These are phyloP conservation scores for Paraconiothyrium sp. DNA, from an alignment of 2,329 filamentous ascomycete genomes.

Conservation along the genomic window DNA sequence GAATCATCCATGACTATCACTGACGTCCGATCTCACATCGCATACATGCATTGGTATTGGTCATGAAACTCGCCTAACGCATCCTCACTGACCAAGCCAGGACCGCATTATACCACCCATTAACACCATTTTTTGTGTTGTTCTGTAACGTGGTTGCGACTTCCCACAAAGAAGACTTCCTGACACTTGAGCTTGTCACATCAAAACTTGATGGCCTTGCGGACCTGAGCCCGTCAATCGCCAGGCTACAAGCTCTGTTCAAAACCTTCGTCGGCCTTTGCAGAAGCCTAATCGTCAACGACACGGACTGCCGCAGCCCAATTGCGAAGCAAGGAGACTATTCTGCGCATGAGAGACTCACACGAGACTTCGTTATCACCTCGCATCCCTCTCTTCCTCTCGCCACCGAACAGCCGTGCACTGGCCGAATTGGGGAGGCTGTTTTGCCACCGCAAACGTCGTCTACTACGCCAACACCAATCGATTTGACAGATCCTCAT, in stretches of 20 bases:
- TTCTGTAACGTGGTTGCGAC: conserved; percentile 35
- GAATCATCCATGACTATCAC: conserved; percentile 20
- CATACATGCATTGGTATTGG: conserved; percentile 32
- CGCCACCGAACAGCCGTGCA: background rate
- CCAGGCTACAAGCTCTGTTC: conserved; percentile 28
- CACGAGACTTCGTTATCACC: background rate
- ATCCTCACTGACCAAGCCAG: conserved; percentile 16
- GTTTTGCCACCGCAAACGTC: conserved; percentile 2
- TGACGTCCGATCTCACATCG: conserved; percentile 24
- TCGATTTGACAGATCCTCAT: background rate
- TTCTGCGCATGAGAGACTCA: background rate
- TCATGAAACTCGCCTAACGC: background rate
- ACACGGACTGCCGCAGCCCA: background rate
- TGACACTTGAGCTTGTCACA: conserved; percentile 25
- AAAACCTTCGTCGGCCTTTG: conserved; percentile 29
- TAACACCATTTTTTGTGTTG: conserved; percentile 34
- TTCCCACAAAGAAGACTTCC: conserved; percentile 25
- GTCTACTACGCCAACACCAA: background rate
- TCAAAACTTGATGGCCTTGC: conserved; percentile 26
- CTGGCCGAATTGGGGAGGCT: background rate
- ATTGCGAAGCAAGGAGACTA: background rate
- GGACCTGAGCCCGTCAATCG: conserved; percentile 20
- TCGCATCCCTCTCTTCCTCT: background rate
- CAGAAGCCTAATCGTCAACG: conserved; percentile 16
- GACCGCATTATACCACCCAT: conserved; percentile 33